These are phyloP conservation scores for Sclerotinia sclerotiorum DNA, from an alignment of 2,329 filamentous ascomycete species.

Conservation along the genomic window DNA sequence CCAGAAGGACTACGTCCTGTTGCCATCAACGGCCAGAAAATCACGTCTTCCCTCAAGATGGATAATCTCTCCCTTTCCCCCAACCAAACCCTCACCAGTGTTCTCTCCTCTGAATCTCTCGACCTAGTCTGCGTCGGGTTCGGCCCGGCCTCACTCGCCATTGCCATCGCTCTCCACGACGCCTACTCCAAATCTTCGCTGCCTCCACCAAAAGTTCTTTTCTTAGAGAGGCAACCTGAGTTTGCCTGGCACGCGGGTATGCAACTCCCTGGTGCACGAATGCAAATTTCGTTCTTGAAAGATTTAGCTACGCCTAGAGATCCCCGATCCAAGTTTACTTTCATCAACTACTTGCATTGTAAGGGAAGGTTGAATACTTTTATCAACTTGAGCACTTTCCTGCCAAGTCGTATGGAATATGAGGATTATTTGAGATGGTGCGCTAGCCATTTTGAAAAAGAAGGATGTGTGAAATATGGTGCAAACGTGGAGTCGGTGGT, in stretches of 20 bases:
- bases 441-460: slow-evolving; percentile 67
- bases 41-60: slow-evolving; percentile 12
- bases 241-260: slow-evolving; percentile 97
- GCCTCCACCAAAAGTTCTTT: slow-evolving; percentile 68
- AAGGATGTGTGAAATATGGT: slow-evolving; percentile 64
- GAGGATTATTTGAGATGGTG: slow-evolving; percentile 97
- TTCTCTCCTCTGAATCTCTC: slow-evolving; percentile 58
- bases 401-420: slow-evolving; percentile 83
- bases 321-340: slow-evolving; percentile 88
- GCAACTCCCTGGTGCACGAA: slow-evolving; percentile 87
- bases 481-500: slow-evolving; percentile 68
- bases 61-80: slow-evolving; percentile 17
- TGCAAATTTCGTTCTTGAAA: slow-evolving; percentile 98
- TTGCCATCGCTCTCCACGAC: slow-evolving; percentile 88
- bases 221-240: slow-evolving; percentile 78
- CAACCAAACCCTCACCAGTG: slow-evolving; percentile 6
- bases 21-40: slow-evolving; percentile 15
- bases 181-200: slow-evolving; percentile 50
- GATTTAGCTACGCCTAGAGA: slow-evolving; percentile 88
- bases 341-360: slow-evolving; percentile 87
- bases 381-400: slow-evolving; percentile 84
- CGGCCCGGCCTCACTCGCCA: slow-evolving; percentile 84
- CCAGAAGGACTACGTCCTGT: slow-evolving; percentile 16
- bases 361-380: slow-evolving; percentile 84
- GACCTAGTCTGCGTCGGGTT: slow-evolving; percentile 92